Base-by-base conservation (phyloP, 2,329 filamentous ascomycete species). In the Stachybotrys elegans region DNA sequence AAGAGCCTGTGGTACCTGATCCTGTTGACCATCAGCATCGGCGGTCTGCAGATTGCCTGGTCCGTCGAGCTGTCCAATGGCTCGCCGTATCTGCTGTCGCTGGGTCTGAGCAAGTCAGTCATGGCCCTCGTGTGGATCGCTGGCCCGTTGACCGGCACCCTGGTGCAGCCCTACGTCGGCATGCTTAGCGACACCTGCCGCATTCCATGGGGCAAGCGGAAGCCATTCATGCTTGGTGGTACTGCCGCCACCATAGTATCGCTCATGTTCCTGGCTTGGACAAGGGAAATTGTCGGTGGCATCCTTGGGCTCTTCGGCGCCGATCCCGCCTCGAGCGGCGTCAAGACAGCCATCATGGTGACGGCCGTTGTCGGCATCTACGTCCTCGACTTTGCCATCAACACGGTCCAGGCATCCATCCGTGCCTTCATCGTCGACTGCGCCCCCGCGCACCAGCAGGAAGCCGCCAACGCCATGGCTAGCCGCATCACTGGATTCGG, bases 361-460 rank as follows among this genome's bases (percentile, higher is more conserved):
- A 76, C 88, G 45, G 92, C 92, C 7, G 89, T 95, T 6, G 60
- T 90, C 22, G 85, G 90, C 69, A 86, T 97, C 56, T 97, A 95
- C 65, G 74, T 93, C 40, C 76, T 97, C 41, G 92, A 97, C 63
- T 93, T 97, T 63, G 83, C 91, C 56, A 93, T 97, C 70, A 97
- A 97, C 66, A 93, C 91, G 78, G 88, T 97, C 25, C 92, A 97
- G 76, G 92, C 93, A 40, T 87, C 83, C 5, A 87, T 96, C 57
- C 80, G 91, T 51, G 89, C 91, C 20, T 95, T 94, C 61, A 95
- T 97, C 43, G 87, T 96, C 20, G 92, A 97, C 60, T 92, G 90
- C 57, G 87, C 88, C 1, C 93, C 93, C 0, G 81, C 88, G 2
- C 91, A 96, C 58, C 92, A 97, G 62, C 92, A 97, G 68, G 91